Evolutionary conservation across 805 yeast species (phyloP).

Genomic region (Zygosaccharomyces siamensis): DNA sequence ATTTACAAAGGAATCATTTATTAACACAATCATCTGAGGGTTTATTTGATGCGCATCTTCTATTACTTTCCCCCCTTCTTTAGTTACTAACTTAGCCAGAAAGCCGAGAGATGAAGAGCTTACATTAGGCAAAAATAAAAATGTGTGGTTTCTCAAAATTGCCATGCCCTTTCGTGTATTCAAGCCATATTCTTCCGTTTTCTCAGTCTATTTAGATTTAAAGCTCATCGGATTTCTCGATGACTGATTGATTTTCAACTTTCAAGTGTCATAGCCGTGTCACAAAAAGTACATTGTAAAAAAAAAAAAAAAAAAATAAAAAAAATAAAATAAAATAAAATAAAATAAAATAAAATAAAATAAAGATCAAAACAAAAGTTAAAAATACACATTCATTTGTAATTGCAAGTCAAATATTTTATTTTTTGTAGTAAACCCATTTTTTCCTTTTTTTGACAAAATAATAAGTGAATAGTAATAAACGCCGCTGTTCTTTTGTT

Average conservation of each 20-base stretch:
- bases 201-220: background rate
- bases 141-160: slow-evolving; percentile 5
- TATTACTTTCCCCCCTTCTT: slow-evolving; percentile 23
- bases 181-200: background rate
- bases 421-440: background rate
- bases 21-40: slow-evolving; percentile 13
- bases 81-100: slow-evolving; percentile 14
- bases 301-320: background rate
- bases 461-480: background rate
- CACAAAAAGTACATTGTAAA: background rate
- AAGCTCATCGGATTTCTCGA: background rate
- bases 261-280: background rate
- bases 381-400: background rate
- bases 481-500: background rate
- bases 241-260: background rate
- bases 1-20: slow-evolving; percentile 27
- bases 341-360: background rate
- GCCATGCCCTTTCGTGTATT: background rate
- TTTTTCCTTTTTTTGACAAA: background rate
- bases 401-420: background rate
- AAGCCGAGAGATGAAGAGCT: slow-evolving; percentile 13
- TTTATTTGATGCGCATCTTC: slow-evolving; percentile 6
- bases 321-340: background rate
- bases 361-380: background rate
- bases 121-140: slow-evolving; percentile 23